Evolutionary conservation across 2,329 filamentous ascomycete species (phyloP).

Genomic region (Neoscytalidium dimidiatum): DNA sequence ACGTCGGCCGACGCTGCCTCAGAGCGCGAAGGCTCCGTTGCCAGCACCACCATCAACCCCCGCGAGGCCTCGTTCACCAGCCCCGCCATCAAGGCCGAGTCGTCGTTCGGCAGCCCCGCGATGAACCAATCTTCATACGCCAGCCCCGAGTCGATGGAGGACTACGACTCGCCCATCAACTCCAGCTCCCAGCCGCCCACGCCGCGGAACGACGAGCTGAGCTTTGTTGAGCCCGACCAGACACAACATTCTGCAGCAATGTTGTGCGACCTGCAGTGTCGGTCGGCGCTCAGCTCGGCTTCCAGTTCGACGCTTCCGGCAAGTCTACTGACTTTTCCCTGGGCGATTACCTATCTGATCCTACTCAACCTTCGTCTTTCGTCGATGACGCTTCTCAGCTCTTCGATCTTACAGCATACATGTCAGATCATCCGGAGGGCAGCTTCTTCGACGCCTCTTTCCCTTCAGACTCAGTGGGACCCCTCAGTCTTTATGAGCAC

Average conservation of each 20-base stretch:
- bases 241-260: constrained; percentile 99
- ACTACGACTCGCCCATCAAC: constrained; percentile 42
- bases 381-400: constrained; percentile 35
- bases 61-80: constrained; percentile 29
- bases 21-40: constrained; percentile 2
- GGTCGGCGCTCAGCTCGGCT: constrained; percentile 60
- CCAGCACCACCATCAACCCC: constrained; percentile 33
- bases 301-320: constrained; percentile 27
- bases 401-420: constrained; percentile 38
- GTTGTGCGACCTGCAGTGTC: constrained; percentile 99
- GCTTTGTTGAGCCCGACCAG: constrained; percentile 72
- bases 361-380: constrained; percentile 22
- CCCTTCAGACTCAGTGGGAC: constrained; percentile 31
- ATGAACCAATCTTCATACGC: constrained; percentile 30
- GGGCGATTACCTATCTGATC: constrained; percentile 42
- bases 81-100: constrained; percentile 24
- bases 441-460: constrained; percentile 38
- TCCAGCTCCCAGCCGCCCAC: constrained; percentile 41
- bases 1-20: background rate
- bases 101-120: constrained; percentile 21
- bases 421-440: constrained; percentile 33
- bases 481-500: constrained; percentile 38
- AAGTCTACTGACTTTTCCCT: constrained; percentile 27
- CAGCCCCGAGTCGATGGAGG: constrained; percentile 40
- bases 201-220: constrained; percentile 28